These are phyloP conservation scores for Cystobasidium sp. DNA, from an alignment of 1,284 basidiomycete species.

Conservation along the genomic window DNA sequence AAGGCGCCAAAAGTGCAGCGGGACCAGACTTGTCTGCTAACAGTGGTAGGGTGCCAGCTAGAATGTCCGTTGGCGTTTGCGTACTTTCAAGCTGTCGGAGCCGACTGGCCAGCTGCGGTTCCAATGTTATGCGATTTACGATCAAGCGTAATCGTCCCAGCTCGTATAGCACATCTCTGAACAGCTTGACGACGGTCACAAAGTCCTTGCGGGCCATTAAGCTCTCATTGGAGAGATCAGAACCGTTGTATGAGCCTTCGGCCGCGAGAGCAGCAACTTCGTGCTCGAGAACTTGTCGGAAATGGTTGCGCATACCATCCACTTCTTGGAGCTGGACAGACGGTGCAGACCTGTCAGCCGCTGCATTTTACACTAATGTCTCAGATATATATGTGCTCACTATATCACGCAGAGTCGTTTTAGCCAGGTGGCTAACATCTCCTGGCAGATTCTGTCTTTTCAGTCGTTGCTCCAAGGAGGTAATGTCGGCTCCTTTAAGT, in stretches of 20 bases:
- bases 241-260: neutral
- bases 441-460: conserved; percentile 86
- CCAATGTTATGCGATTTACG: conserved; percentile 87
- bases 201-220: conserved; percentile 80
- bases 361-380: neutral
- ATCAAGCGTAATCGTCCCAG: conserved; percentile 78
- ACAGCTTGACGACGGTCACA: conserved; percentile 77
- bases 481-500: conserved; percentile 70
- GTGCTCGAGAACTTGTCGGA: conserved; percentile 65
- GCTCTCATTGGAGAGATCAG: conserved; percentile 56
- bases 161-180: conserved; percentile 83
- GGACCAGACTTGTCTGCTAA: neutral
- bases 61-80: conserved; percentile 9
- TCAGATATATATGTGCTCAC: conserved; percentile 56
- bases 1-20: conserved; percentile 64
- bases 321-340: conserved; percentile 63
- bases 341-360: neutral
- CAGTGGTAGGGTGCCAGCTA: neutral
- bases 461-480: conserved; percentile 83
- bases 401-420: conserved; percentile 77
- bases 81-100: conserved; percentile 64
- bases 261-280: conserved; percentile 56
- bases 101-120: conserved; percentile 74
- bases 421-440: conserved; percentile 85
- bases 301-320: conserved; percentile 71